phyloP scores from a whole-genome alignment of 2,329 filamentous ascomycete genomes.

The Alternaria consortialis region DNA sequence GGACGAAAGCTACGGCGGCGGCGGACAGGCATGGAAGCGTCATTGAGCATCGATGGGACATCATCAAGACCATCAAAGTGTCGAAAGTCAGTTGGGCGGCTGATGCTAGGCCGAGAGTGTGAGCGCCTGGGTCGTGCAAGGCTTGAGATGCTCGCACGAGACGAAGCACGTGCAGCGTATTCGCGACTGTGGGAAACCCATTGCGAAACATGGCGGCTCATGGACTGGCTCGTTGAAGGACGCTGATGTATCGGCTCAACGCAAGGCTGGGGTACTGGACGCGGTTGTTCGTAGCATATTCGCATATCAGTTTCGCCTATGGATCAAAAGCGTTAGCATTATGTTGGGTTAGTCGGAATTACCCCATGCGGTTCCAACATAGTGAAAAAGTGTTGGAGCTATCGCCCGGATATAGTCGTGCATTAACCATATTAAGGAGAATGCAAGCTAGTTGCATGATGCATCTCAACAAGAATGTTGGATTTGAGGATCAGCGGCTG shows the following conservation, averaged over 20 bases:
- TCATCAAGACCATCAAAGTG: slow-evolving; percentile 44
- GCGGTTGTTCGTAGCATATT: slow-evolving; percentile 49
- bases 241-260: slow-evolving; percentile 42
- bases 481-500: neutral
- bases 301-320: slow-evolving; percentile 36
- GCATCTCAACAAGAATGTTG: slow-evolving; percentile 31
- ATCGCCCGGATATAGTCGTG: slow-evolving; percentile 21
- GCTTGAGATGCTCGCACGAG: slow-evolving; percentile 44
- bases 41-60: slow-evolving; percentile 45
- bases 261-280: slow-evolving; percentile 36
- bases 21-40: slow-evolving; percentile 42
- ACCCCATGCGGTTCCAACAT: slow-evolving; percentile 22
- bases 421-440: slow-evolving; percentile 39
- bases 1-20: slow-evolving; percentile 50
- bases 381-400: slow-evolving; percentile 11
- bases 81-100: slow-evolving; percentile 49
- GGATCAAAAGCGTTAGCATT: slow-evolving; percentile 25
- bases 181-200: slow-evolving; percentile 48
- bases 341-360: slow-evolving; percentile 4
- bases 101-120: slow-evolving; percentile 48
- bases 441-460: slow-evolving; percentile 26
- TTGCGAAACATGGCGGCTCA: slow-evolving; percentile 48
- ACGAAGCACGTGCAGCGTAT: slow-evolving; percentile 48
- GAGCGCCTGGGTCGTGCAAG: slow-evolving; percentile 43
- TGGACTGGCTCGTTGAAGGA: slow-evolving; percentile 47